Conservation (phyloP, 2,329 filamentous ascomycete species). For the Clarireedia paspali region DNA sequence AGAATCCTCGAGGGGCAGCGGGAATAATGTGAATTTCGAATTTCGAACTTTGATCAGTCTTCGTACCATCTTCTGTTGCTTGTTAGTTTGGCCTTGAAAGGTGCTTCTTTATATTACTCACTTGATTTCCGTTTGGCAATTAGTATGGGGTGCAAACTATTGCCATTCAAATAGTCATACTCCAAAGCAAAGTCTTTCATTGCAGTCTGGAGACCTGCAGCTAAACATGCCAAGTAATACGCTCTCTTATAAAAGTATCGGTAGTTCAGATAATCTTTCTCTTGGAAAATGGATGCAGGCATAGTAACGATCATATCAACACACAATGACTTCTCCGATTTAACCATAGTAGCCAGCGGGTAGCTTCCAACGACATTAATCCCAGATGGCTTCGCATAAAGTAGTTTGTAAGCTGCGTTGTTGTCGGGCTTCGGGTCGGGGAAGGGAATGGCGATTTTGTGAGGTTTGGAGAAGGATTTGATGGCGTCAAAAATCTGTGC, state of each 20-base stretch:
- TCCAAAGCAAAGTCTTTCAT: conserved; percentile 45
- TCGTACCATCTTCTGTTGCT: conserved; percentile 17
- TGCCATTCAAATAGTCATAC: conserved; percentile 64
- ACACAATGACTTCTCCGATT: conserved; percentile 47
- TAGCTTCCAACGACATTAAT: conserved; percentile 90
- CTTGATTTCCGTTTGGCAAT: conserved; percentile 33
- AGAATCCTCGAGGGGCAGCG: conserved; percentile 60
- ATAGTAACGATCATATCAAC: conserved; percentile 86
- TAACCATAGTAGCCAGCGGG: conserved; percentile 65
- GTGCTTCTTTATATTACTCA: conserved; percentile 1
- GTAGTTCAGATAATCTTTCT: conserved; percentile 90
- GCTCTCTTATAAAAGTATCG: conserved; percentile 92
- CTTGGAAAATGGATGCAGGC: conserved; percentile 72
- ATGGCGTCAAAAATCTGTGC: conserved; percentile 61
- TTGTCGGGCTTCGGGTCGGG: conserved; percentile 70
- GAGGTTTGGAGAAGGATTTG: conserved; percentile 57
- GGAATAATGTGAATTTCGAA: conserved; percentile 70
- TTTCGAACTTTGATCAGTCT: conserved; percentile 33
- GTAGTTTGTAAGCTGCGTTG: conserved; percentile 74
- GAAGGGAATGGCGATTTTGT: conserved; percentile 71
- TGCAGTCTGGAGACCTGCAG: conserved; percentile 57
- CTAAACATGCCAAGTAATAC: conserved; percentile 81
- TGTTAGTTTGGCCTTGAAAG: not conserved
- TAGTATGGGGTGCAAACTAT: conserved; percentile 66
- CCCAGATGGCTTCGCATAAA: conserved; percentile 65